A percentile compares a stretch with the other conserved stretches of the same genome.
These are phyloP conservation scores for Aspergillus puulaauensis DNA, from an alignment of 2,329 filamentous ascomycete genomes.

Conservation along the genomic window DNA sequence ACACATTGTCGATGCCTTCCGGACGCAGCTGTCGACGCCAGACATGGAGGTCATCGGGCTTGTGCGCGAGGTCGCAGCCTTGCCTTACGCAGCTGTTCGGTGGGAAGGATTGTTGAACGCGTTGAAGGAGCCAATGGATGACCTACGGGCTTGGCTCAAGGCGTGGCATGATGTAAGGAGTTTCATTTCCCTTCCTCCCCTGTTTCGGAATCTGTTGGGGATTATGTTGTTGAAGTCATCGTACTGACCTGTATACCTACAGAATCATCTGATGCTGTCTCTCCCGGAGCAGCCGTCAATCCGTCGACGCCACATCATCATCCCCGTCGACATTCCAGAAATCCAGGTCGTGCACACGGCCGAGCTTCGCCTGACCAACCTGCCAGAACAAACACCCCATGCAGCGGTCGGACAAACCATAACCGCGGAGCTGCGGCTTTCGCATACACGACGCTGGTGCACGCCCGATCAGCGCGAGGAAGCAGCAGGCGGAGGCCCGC, in stretches of 20 bases:
- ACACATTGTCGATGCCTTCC: conserved; percentile 49
- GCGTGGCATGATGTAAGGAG: conserved; percentile 57
- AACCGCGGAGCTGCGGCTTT: conserved; percentile 49
- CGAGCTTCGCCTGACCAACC: conserved; percentile 35
- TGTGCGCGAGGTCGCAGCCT: conserved; percentile 53
- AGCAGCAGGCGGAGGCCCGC: conserved; percentile 46
- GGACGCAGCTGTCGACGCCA: conserved; percentile 45
- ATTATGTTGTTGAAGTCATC: background rate
- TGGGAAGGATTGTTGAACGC: conserved; percentile 55
- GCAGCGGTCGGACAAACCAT: conserved; percentile 49
- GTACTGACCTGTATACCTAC: background rate
- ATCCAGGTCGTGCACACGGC: conserved; percentile 81
- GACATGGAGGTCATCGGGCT: conserved; percentile 57
- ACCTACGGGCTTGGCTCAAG: conserved; percentile 52
- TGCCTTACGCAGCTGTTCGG: conserved; percentile 51
- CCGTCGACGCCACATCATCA: conserved; percentile 67
- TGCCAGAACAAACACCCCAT: conserved; percentile 30
- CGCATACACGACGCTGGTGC: conserved; percentile 57
- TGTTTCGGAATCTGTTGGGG: no score
- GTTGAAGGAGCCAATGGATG: conserved; percentile 46
- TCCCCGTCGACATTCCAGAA: conserved; percentile 86
- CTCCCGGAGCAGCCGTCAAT: conserved; percentile 33
- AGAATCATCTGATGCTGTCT: conserved; percentile 35
- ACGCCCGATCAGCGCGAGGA: conserved; percentile 30
- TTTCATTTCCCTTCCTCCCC: background rate